Evolutionary conservation across 345 rosid species (phyloP), one percentile per base, ranked within the genome.

Genomic region (Citropsis articulata): DNA sequence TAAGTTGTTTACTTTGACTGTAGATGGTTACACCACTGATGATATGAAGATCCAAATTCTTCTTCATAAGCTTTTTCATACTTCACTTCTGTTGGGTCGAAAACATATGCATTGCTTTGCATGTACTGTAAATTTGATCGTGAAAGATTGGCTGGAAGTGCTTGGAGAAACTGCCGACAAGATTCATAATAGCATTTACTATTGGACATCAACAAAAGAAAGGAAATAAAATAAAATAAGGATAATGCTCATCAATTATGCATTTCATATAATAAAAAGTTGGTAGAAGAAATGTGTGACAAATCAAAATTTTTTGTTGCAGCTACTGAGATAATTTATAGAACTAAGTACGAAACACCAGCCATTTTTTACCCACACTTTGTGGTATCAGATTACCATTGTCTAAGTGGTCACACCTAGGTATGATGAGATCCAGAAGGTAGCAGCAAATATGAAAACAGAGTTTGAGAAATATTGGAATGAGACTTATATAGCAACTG

Each of bases 231-330:
- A n/a, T n/a, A n/a, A 6, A 48, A 48, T 16, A 38, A 70, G 25
- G 59, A 48, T 4, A 21, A 55, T 4, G 7, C 65, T 24, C 14
- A 5, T 18, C 64, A 50, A 30, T 16, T 48, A 5, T 2, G 14
- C 14, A 12, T 76, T 48, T 6, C 40, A 30, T 1, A 21, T 4
- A 5, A 18, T 10, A 21, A 48, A 25, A 76, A 33, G 18, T 66
- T n/a, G n/a, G 66, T 40, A 66, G 45, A 6, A 24, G 70, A 72
- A 13, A 12, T 72, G 4, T 81, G 65, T 77, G 71, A 66, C 2
- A 77, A 30, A 24, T 53, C 72, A n/a, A 2, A 42, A 61, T 1
- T 42, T 6, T 81, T 77, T 35, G 8, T 65, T 73, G 13, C 3
- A 6, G 22, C 27, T 0, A 33, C 71, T 8, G 21, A 72, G 25